A percentile compares a stretch with the other conserved stretches of the same genome.
Conservation (phyloP, 1,284 basidiomycete genomes). For the Ustilago xerochloae region DNA sequence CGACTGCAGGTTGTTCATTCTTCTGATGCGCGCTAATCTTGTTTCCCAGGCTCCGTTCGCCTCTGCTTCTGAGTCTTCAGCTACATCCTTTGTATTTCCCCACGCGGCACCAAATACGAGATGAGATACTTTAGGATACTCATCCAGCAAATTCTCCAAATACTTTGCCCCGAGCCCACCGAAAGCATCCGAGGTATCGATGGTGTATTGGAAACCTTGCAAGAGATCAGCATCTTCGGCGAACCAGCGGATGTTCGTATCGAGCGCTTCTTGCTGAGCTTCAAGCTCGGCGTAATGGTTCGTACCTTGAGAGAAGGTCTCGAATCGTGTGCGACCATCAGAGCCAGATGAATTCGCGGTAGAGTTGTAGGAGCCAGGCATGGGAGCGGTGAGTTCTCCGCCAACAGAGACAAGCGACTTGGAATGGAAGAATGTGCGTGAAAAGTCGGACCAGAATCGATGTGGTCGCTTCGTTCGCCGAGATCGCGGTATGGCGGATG, state of each 20-base stretch:
- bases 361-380: slow-evolving; percentile 47
- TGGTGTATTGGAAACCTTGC: slow-evolving; percentile 57
- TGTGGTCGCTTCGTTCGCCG: slow-evolving; percentile 13
- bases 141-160: slow-evolving; percentile 55
- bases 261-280: slow-evolving; percentile 49
- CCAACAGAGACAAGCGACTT: slow-evolving; percentile 56
- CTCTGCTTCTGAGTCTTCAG: slow-evolving; percentile 11
- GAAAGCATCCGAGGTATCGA: slow-evolving; percentile 59
- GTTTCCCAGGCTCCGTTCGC: slow-evolving; percentile 16
- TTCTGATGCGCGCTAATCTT: slow-evolving; percentile 32
- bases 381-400: slow-evolving; percentile 41
- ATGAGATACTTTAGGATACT: slow-evolving; percentile 58
- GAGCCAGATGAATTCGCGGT: background rate
- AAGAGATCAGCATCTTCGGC: slow-evolving; percentile 62
- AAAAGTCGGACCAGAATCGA: slow-evolving; percentile 63
- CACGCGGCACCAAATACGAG: slow-evolving; percentile 44
- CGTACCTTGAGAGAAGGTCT: slow-evolving; percentile 52
- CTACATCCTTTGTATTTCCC: slow-evolving; percentile 26
- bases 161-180: slow-evolving; percentile 49
- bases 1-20: slow-evolving; percentile 57
- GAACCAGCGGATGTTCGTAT: slow-evolving; percentile 61
- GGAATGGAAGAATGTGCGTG: slow-evolving; percentile 53
- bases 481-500: background rate
- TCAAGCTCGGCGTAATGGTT: slow-evolving; percentile 48
- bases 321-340: slow-evolving; percentile 36